Conservation (phyloP, 371 early-diverging fungal species). For the Mucor irregularis region DNA sequence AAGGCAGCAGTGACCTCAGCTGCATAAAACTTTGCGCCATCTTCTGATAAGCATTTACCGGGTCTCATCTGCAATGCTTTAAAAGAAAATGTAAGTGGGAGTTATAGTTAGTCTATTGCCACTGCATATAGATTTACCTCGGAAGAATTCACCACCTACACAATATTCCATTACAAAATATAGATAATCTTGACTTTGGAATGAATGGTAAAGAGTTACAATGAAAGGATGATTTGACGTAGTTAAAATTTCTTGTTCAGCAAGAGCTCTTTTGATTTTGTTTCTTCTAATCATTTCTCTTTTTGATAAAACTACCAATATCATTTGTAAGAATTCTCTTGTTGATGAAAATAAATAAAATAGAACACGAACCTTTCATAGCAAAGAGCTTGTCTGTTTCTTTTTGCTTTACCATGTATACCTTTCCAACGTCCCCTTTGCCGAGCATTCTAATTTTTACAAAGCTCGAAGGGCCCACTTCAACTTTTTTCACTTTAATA, state of each 20-base stretch:
- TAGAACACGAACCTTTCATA: conserved; percentile 70
- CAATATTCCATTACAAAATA: conserved; percentile 99
- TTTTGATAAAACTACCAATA: conserved; percentile 77
- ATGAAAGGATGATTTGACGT: conserved; percentile 96
- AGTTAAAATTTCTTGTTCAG: conserved; percentile 96
- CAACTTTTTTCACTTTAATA: conserved; percentile 72
- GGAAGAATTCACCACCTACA: conserved; percentile 97
- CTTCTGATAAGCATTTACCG: conserved; percentile 83
- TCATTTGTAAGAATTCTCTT: neutral
- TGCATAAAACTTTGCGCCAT: conserved; percentile 95
- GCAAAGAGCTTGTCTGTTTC: conserved; percentile 81
- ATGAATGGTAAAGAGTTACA: conserved; percentile 94
- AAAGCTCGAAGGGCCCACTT: conserved; percentile 84
- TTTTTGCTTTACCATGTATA: conserved; percentile 88
- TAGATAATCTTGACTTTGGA: conserved; percentile 92
- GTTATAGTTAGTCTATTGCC: neutral
- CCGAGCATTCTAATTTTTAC: conserved; percentile 82
- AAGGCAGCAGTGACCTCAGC: conserved; percentile 95
- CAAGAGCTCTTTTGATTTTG: conserved; percentile 93
- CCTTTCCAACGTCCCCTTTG: conserved; percentile 94
- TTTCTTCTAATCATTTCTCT: conserved; percentile 94
- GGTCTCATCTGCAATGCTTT: conserved; percentile 83
- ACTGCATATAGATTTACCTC: conserved; percentile 51
- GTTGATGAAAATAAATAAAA: neutral
- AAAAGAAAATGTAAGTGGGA: neutral